Base-by-base conservation (phyloP, 495 filamentous ascomycete species). In the Astrocystis sublimbata region DNA sequence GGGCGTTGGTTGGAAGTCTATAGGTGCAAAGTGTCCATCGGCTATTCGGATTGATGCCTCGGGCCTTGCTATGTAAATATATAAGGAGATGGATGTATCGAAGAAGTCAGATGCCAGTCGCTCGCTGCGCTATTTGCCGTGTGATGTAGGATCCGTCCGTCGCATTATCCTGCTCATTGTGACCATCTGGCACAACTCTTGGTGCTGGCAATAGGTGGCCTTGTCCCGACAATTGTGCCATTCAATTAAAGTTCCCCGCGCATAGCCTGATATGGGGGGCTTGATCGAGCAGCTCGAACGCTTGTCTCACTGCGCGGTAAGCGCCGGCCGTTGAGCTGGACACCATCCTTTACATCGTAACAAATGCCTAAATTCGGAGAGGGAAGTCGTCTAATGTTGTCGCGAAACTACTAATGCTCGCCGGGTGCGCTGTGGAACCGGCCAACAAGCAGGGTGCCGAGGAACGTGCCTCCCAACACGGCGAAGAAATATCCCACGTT, bases 401-500 rank as follows among this genome's bases (percentile, higher is more conserved):
- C 9, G 38, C 45, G 17, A 6, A 45, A 33, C 51, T 38, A 13
- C 24, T 45, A 46, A 58, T 54, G 28, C 52, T 68, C 59, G 35
- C 36, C 45, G 43, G 6, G 4, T n/a, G 23, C 51, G 63, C 46
- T 68, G 41, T 73, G 72, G 66, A 87, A 92, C 62, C 93, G 80
- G 12, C 93, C 93, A 50, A 93, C 80, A 0, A 85, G 82, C 36
- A 98, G 76, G 74, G 93, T 93, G 13, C 93, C 93, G 4, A 94
- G 67, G 70, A 97, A 97, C 2, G 86, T 83, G 6, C 93, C 93
- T 6, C 77, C 89, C 23, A 98, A 84, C 1, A 96, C 84, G 1
- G 93, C 92, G 26, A 93, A 76, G 76, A 97, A 97, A 69, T 96
- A 98, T n/a, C 93, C 93, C 45, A 97, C 84, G 68, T 98, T 98